Base-by-base conservation (phyloP, 768 basidiomycete genomes). In the Serendipita sp. region DNA sequence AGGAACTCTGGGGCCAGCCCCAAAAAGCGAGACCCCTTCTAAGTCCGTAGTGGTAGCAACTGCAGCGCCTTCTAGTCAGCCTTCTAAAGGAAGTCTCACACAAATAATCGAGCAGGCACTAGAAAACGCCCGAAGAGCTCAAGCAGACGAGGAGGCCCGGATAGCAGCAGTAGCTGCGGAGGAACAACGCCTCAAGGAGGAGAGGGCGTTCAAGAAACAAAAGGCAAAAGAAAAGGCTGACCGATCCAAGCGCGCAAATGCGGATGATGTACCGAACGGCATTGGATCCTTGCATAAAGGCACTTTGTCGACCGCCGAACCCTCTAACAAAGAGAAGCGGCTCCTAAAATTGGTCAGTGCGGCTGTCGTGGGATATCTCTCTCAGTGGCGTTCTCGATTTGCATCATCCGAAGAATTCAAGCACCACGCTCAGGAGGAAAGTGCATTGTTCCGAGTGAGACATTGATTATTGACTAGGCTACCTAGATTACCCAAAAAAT, bases 281-380 rank as follows among this genome's bases (percentile, higher is more conserved):
- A 61, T 53, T 30, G 64, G 64, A 53, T 64, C 61, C 22, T 30
- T 63, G 33, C 53, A 33, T 26, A 17, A 45, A 61, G 45, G 14
- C 42, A 20, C 31, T 22, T 34, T 30, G 17, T 30, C 30, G 44
- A 26, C 26, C 44, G 61, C 50, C 11, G 45, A 48, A n/a, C 22
- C 31, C 11, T 58, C 62, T 28, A 63, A 65, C 48, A 73, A 73
- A 77, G 92, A 96, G 74, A 94, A 92, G 79, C 74, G 81, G 65
- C 70, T 96, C 65, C 70, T 84, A 66, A 90, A 90, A 71, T 78
- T 97, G 38, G 82, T 98, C 17, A 88, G 91, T 4, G 83, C 84
- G 1, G 83, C 95, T 3, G 95, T 99, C 42, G 95, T 99, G 42
- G 87, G 84, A 72, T 84, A 79, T 63, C 93, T 98, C 92, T 88